Evolutionary conservation across 129 eudicot genomes (phyloP).

Genomic region (Solidago caesia): DNA sequence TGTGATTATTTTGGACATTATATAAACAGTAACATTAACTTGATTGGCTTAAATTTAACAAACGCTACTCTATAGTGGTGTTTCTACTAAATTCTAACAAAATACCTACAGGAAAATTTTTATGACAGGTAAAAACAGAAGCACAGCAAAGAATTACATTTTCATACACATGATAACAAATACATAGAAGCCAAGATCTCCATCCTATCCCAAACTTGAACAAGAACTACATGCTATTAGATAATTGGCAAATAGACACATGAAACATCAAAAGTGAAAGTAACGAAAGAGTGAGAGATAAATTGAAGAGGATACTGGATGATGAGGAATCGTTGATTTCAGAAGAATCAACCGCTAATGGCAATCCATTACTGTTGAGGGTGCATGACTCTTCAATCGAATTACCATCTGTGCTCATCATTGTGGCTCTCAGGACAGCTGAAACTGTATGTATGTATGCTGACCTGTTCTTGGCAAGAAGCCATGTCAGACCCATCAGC

Average conservation of each 20-base stretch:
- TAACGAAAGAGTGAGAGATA: slow-evolving; percentile 24
- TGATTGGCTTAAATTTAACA: no score
- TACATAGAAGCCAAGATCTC: slow-evolving; percentile 18
- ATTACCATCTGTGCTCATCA: slow-evolving; percentile 49
- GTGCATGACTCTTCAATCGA: slow-evolving; percentile 60
- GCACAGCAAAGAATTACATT: slow-evolving; percentile 29
- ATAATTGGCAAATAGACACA: slow-evolving; percentile 29
- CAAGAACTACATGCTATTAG: slow-evolving; percentile 26
- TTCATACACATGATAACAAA: slow-evolving; percentile 22
- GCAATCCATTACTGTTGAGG: slow-evolving; percentile 76
- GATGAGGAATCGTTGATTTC: slow-evolving; percentile 59
- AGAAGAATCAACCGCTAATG: slow-evolving; percentile 88
- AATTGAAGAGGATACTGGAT: slow-evolving; percentile 12
- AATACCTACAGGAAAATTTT: no score
- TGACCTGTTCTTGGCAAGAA: slow-evolving; percentile 74
- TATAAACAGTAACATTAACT: no score
- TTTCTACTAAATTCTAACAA: no score
- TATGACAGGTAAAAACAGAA: neutral
- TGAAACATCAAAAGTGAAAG: slow-evolving; percentile 26
- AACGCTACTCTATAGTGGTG: no score
- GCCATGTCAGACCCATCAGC: slow-evolving; percentile 95
- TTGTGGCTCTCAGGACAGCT: slow-evolving; percentile 72
- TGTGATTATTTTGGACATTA: no score
- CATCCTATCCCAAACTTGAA: neutral
- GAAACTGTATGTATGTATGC: slow-evolving; percentile 83